Base-by-base conservation (phyloP, 805 yeast genomes). In the Sungouiella thailandica region DNA sequence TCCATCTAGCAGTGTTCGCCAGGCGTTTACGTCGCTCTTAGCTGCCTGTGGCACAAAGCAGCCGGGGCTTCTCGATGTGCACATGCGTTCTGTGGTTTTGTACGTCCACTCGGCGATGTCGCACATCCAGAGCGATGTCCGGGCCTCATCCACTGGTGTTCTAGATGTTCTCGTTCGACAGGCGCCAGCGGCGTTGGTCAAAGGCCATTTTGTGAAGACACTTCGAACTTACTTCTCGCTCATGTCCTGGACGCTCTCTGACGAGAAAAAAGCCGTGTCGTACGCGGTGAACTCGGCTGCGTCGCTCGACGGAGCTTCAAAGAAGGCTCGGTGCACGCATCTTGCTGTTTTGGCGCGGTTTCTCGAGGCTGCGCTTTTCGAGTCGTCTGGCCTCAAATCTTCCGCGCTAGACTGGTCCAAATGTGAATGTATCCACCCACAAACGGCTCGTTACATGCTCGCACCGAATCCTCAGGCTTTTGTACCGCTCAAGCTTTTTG, bases 41-140 rank as follows among this genome's bases (percentile, higher is more conserved):
- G 57, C 60, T 3, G 67, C 68, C 6, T 64, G 78, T 22, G 74
- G 77, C 2, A 49, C 55, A 10, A 57, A 58, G 17, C 80, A 77
- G 44, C 69, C 74, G 0, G 74, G 76, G 4, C 62, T 83, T 17
- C 58, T 83, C 39, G 75, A 73, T 36, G 55, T 83, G 17, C 86
- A 83, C 62, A 63, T 78, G 49, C 61, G 77, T 40, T 59, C 66
- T 14, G 52, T 83, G 35, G 70, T 83, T n/a, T 67, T 90, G 19
- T 89, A 83, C 54, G 68, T 90, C 12, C 83, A 83, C 46, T 81
- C 90, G 33, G 94, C 96, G 3, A 90, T 93, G 96, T 83, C 97
- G 12, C 97, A 93, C 55, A 83, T 93, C 25, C 73, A 73, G 19
- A 79, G 87, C 1, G 78, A 76, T 4, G 78, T 93, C 17, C 72